Base-by-base conservation (phyloP, 192 early-diverging fungal genomes). In the Coemansia sp. region DNA sequence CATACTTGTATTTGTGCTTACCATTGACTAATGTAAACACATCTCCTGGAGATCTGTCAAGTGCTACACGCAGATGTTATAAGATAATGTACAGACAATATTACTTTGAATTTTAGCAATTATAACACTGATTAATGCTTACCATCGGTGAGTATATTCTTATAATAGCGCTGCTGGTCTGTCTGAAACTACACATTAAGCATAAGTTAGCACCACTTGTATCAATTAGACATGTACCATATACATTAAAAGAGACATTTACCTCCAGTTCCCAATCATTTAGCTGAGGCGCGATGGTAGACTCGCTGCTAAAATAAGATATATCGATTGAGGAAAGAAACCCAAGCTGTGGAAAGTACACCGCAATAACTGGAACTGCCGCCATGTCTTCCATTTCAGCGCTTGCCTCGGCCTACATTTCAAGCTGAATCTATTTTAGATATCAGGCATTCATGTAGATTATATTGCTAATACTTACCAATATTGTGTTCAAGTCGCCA, bases 31-130 rank as follows among this genome's bases (percentile, higher is more conserved):
- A 76, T 3, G 86, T 88, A 67, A 93, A 91, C 14, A 97, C 86
- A 57, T 97, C 95, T 4, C 95, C 94, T 7, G 93, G 68, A 14
- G 80, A 79, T 48, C 87, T 79, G 61, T 97, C 95, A 12, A 97
- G 73, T 38, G 88, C 89, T 89, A 73, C 23, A 60, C 0, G 3
- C 29, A 5, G 29, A 32, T 32, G 29, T 32, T 32, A 32, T 5
- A 32, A 5, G 2, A 6, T 0, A 32, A 32, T 32, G 3, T 32
- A 32, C 29, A 32, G 6, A 32, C 29, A 32, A 32, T 32, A 37
- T 49, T 21, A 49, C 15, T 43, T 43, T 7, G 41, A 43, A 3
- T 7, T 43, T 43, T 43, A n/a, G n/a, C n/a, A n/a, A n/a, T 4
- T 49, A 19, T 49, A 6, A 19, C 17, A 17, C 6, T 49, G 47